phyloP scores from a whole-genome alignment of 768 basidiomycete species.

The Austroboletus eburneus region DNA sequence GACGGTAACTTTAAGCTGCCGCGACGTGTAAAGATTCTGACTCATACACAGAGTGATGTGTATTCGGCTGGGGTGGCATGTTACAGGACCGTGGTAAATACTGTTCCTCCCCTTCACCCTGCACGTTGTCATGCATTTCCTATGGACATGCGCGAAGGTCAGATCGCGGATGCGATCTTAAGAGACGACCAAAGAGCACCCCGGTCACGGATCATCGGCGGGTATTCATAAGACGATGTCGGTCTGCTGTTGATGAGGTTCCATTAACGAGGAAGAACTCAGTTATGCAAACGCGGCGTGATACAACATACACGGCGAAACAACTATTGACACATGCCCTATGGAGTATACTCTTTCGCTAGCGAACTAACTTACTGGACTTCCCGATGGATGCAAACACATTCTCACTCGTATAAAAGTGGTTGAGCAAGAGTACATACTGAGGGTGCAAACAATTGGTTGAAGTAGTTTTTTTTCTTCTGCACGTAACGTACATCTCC shows the following conservation, averaged over 20 bases:
- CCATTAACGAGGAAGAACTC: not conserved
- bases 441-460: not conserved
- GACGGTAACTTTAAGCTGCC: not conserved
- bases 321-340: too few relatives aligned
- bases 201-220: slow-evolving; percentile 5
- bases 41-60: not conserved
- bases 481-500: slow-evolving; percentile 30
- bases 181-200: not conserved
- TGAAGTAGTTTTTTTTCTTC: not conserved
- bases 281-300: not conserved
- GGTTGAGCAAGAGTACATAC: not conserved
- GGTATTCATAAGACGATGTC: slow-evolving; percentile 11
- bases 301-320: not conserved
- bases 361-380: too few relatives aligned
- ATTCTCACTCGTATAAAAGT: too few relatives aligned
- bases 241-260: slow-evolving; percentile 23
- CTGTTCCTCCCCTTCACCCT: not conserved
- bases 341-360: too few relatives aligned
- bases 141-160: slow-evolving; percentile 5
- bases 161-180: slow-evolving; percentile 7
- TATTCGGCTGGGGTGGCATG: slow-evolving; percentile 5
- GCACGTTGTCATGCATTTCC: not conserved
- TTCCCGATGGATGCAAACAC: too few relatives aligned
- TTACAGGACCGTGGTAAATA: not conserved
- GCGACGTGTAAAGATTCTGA: not conserved